Evolutionary conservation across 192 early-diverging fungal species (phyloP).

Genomic region (Dispira simplex): DNA sequence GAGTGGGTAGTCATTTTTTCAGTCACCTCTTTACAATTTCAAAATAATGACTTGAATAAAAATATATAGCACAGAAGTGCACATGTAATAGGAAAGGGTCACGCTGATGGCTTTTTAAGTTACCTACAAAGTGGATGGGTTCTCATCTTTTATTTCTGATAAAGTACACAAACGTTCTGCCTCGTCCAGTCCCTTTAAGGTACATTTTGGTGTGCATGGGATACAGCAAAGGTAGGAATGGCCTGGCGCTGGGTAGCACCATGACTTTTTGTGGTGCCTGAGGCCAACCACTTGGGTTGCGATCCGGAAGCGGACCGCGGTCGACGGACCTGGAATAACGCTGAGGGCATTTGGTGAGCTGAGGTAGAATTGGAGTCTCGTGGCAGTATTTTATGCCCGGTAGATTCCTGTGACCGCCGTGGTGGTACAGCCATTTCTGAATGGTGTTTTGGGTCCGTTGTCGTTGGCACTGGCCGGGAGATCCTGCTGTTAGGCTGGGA

Average conservation of each 20-base stretch:
- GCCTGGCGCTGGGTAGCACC: not conserved
- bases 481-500: not conserved
- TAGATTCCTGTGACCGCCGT: not conserved
- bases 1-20: too few relatives aligned
- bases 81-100: too few relatives aligned
- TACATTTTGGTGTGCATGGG: too few relatives aligned
- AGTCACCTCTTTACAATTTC: too few relatives aligned
- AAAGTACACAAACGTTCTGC: too few relatives aligned
- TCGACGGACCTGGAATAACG: too few relatives aligned
- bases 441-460: not conserved
- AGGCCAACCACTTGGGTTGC: not conserved
- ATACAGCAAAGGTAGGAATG: slow-evolving; percentile 12
- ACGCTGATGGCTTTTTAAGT: too few relatives aligned
- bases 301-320: not conserved
- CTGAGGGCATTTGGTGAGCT: not conserved
- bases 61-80: too few relatives aligned
- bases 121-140: too few relatives aligned
- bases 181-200: too few relatives aligned
- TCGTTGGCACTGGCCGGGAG: not conserved
- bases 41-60: too few relatives aligned
- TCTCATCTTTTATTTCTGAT: too few relatives aligned
- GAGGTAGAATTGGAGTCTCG: not conserved
- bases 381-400: not conserved
- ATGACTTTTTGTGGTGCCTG: not conserved
- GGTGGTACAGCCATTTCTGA: not conserved